Evolutionary conservation across 2,329 filamentous ascomycete species (phyloP), one percentile per base, ranked within the genome.

Genomic region (Hypoxylon sp.): DNA sequence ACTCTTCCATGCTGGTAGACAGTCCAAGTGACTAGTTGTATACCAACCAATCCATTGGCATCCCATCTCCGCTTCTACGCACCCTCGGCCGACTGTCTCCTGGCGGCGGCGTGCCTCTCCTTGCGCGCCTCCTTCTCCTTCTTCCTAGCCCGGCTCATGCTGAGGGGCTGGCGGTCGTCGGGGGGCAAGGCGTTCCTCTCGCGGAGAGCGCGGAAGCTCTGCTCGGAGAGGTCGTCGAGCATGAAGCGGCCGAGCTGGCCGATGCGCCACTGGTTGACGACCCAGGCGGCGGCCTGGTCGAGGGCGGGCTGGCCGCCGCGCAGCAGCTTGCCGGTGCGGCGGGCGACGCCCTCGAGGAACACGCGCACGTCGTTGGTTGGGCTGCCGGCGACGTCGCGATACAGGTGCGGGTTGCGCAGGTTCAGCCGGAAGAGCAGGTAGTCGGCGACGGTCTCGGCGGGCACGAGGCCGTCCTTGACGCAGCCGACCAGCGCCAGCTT

Each of bases 401-500:
- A 96, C 4, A 88, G 69, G 2, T 65, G 61, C 0, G 88, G 84
- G 65, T 88, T 81, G 55, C 81, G 78, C 31, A 82, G 76, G 72
- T 99, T 99, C 55, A 98, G 80, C 52, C 88, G 87, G 75, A 86
- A 98, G 6, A 99, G 85, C 17, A 98, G 81, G 73, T 97, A 99
- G 72, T 99, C 95, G 27, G 90, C 93, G 9, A 98, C 77, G 20
- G 90, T 90, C 56, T 90, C 84, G 13, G 88, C 83, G 1, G 88
- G 83, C 49, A 99, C 88, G 31, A 98, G 83, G 0, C 89, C 90
- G 72, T 97, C 92, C 73, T 96, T 96, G 51, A 99, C 92, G 73
- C 89, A 91, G 17, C 94, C 92, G 48, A 91, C 92, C 0, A 98
- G 83, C 1, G 93, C 89, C n/a, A 99, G 83, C 75, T 97, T 98